Evolutionary conservation across 331 rosid genomes (phyloP).

Genomic region (Quercus tomentella): DNA sequence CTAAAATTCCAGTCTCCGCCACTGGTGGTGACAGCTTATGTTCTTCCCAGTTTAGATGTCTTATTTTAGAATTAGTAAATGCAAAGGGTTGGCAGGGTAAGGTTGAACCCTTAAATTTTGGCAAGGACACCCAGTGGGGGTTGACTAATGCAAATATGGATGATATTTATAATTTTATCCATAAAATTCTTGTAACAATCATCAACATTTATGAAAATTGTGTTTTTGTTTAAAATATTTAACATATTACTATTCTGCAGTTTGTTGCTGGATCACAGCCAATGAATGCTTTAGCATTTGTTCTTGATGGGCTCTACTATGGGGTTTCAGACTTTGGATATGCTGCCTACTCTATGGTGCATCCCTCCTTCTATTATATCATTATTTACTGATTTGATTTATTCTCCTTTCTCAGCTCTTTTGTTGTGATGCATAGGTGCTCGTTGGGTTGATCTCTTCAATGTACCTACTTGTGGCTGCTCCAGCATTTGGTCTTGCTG

Average conservation of each 20-base stretch:
- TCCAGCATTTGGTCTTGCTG: constrained; percentile 76
- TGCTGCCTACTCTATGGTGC: constrained; percentile 93
- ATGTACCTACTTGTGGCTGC: constrained; percentile 56
- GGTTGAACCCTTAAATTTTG: not conserved
- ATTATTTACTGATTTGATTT: not conserved
- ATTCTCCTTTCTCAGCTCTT: constrained; percentile 1
- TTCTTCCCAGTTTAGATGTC: not conserved
- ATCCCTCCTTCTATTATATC: not conserved
- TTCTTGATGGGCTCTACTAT: constrained; percentile 86
- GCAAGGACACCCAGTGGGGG: not conserved
- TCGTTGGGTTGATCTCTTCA: constrained; percentile 65
- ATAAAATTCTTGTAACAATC: not conserved
- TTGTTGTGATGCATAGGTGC: constrained; percentile 42
- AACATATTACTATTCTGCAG: constrained; percentile 35
- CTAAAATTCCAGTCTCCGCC: too few relatives aligned
- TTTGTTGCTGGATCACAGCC: constrained; percentile 98
- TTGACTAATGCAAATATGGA: not conserved
- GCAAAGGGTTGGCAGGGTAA: not conserved
- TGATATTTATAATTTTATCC: not conserved
- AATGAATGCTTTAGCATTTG: constrained; percentile 89
- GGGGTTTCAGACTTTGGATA: constrained; percentile 91
- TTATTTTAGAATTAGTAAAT: not conserved
- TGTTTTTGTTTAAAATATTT: constrained; percentile 11
- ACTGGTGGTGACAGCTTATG: not conserved
- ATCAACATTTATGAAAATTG: not conserved